A percentile compares a stretch with the other conserved stretches of the same genome.
Conservation (phyloP, 306 rosid genomes). For the Astragalus membranaceus region DNA sequence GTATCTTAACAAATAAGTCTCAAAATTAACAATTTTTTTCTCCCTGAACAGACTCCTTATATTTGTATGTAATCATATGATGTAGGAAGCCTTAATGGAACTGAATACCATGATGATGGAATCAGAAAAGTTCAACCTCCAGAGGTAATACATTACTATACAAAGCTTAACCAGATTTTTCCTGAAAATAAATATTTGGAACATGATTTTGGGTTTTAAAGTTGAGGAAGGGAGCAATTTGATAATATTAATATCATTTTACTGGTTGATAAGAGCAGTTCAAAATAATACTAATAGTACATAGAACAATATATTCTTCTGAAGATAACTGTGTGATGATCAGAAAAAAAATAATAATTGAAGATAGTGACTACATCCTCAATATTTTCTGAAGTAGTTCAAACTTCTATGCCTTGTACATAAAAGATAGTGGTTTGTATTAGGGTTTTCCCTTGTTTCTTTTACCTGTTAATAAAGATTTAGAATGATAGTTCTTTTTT, state of each 20-base stretch:
- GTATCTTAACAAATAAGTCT: conserved; percentile 11
- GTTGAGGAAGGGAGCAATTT: too few species aligned
- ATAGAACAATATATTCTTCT: too few species aligned
- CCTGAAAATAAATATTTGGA: neutral
- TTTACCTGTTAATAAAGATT: neutral
- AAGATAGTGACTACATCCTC: neutral
- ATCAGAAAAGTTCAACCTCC: conserved; percentile 32
- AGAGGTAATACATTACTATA: conserved; percentile 45
- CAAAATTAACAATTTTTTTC: neutral
- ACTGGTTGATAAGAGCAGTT: neutral
- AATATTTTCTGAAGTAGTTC: conserved; percentile 4
- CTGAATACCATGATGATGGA: conserved; percentile 31
- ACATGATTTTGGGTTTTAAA: neutral
- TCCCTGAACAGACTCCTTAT: neutral
- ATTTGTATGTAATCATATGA: neutral
- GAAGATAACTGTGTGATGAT: neutral
- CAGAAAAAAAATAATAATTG: neutral
- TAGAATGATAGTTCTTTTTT: conserved; percentile 3
- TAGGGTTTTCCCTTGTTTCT: neutral
- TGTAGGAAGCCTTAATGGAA: conserved; percentile 46
- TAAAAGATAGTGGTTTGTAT: neutral
- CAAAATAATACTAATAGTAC: neutral
- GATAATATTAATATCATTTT: neutral
- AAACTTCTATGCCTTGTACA: neutral
- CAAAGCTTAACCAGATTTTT: neutral